Base-by-base conservation (phyloP, 768 basidiomycete genomes). In the Tylopilus sp. region DNA sequence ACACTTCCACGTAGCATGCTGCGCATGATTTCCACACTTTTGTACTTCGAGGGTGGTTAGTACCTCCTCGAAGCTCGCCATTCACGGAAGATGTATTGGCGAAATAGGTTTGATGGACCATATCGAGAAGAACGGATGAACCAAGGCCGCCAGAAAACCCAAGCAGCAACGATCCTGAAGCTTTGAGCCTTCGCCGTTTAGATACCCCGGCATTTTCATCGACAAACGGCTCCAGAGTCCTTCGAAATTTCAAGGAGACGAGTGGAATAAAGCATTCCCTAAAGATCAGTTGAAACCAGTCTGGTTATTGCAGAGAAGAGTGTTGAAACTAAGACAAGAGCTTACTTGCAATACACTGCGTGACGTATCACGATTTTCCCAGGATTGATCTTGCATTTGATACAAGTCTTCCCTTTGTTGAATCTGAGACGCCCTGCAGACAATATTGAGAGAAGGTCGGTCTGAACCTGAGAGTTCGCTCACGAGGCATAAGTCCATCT, bases 281-380 rank as follows among this genome's bases (percentile, higher is more conserved):
- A 58, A 4, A 22, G 36, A 26, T 7, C 10, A 36, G 36, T 39
- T 33, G 39, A 22, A 11, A 1, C 1, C 6, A 6, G 28, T 10
- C 26, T 18, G 30, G 13, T 3, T 9, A 44, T 41, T 10, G 35
- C n/a, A n/a, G 76, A 35, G 3, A 18, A 22, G 33, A 15, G 18
- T 11, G 18, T 6, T 15, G 33, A 15, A 17, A 17, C 13, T 17
- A n/a, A 18, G 35, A 36, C 12, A 3, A 3, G 3, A 30, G 61
- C 80, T 59, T 60, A 89, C 89, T 82, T 88, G 87, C 90, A 92
- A 62, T 91, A 92, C 18, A 88, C 85, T 13, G 86, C 82, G 64
- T 91, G 87, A 38, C 88, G 77, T 49, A 91, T 81, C 43, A 90
- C 82, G 25, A 91, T 71, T 47, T 82, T 86, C 21, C 87, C 90